Percentiles rank a stretch among this genome's conserved stretches.
phyloP scores from a whole-genome alignment of 768 basidiomycete species.

The Auriscalpium vulgare region DNA sequence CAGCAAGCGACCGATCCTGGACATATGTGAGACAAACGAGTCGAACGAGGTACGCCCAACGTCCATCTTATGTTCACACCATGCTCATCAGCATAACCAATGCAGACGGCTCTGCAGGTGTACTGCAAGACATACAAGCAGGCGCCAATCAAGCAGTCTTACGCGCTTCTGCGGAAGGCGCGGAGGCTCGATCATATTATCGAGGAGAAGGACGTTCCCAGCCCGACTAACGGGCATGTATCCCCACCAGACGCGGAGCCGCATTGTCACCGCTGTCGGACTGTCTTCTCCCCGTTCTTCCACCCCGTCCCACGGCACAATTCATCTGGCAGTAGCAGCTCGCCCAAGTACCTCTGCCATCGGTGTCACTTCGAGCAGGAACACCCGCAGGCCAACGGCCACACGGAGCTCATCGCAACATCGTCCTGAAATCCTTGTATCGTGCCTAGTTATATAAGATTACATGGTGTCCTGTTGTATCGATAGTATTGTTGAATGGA shows the following conservation, averaged over 20 bases:
- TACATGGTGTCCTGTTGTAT: conserved; percentile 15
- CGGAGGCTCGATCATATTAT: conserved; percentile 72
- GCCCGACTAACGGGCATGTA: conserved; percentile 11
- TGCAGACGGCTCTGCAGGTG: conserved; percentile 81
- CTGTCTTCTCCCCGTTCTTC: conserved; percentile 72
- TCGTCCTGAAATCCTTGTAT: neutral
- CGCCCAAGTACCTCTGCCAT: conserved; percentile 33
- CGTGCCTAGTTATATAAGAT: conserved; percentile 9
- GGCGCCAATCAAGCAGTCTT: conserved; percentile 60
- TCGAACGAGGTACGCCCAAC: conserved; percentile 60
- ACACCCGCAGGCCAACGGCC: conserved; percentile 10
- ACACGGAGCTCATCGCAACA: neutral
- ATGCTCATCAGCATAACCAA: neutral
- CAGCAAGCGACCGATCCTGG: conserved; percentile 58
- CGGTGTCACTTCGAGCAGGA: conserved; percentile 32
- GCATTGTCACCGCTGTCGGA: conserved; percentile 52
- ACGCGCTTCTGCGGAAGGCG: conserved; percentile 85
- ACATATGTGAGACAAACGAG: conserved; percentile 80
- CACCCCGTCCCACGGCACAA: conserved; percentile 32
- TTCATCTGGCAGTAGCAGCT: neutral
- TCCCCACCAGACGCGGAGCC: conserved; percentile 18
- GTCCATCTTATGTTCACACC: neutral
- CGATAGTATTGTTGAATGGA: conserved; percentile 12
- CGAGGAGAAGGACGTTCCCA: conserved; percentile 26
- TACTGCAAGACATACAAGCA: conserved; percentile 85